These are phyloP conservation scores for Combretum micranthum DNA, from an alignment of 345 rosid genomes.

Conservation along the genomic window DNA sequence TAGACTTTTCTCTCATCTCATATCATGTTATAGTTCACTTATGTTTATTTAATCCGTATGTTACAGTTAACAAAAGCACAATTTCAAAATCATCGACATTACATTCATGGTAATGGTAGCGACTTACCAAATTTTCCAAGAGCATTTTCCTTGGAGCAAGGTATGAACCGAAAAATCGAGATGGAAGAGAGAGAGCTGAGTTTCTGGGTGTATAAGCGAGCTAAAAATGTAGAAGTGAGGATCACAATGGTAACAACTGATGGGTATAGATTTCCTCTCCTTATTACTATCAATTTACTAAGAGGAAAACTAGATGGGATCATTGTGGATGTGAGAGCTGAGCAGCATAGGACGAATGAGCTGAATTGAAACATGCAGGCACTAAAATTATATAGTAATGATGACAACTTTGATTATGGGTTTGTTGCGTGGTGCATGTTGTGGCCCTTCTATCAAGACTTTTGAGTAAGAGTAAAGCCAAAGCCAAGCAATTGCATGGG, in stretches of 20 bases:
- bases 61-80: neutral
- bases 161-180: slow-evolving; percentile 30
- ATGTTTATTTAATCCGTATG: too few species aligned
- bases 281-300: slow-evolving; percentile 16
- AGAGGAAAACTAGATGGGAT: neutral
- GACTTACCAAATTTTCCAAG: slow-evolving; percentile 46
- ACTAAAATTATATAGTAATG: neutral
- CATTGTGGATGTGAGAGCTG: neutral
- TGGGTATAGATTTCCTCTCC: slow-evolving; percentile 48
- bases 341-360: neutral
- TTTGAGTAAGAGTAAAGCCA: slow-evolving; percentile 73
- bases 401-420: slow-evolving; percentile 17
- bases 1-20: too few species aligned
- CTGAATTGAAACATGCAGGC: slow-evolving; percentile 20
- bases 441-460: slow-evolving; percentile 11
- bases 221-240: slow-evolving; percentile 45
- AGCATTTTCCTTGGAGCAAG: slow-evolving; percentile 45
- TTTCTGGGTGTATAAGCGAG: slow-evolving; percentile 52
- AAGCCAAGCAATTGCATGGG: slow-evolving; percentile 32
- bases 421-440: slow-evolving; percentile 1
- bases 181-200: slow-evolving; percentile 38
- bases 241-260: slow-evolving; percentile 35
- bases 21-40: too few species aligned
- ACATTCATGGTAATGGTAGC: neutral
- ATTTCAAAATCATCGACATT: neutral